Evolutionary conservation across 2,329 filamentous ascomycete species (phyloP), one percentile per base, ranked within the genome.

Genomic region (Pseudonectria foliicola): DNA sequence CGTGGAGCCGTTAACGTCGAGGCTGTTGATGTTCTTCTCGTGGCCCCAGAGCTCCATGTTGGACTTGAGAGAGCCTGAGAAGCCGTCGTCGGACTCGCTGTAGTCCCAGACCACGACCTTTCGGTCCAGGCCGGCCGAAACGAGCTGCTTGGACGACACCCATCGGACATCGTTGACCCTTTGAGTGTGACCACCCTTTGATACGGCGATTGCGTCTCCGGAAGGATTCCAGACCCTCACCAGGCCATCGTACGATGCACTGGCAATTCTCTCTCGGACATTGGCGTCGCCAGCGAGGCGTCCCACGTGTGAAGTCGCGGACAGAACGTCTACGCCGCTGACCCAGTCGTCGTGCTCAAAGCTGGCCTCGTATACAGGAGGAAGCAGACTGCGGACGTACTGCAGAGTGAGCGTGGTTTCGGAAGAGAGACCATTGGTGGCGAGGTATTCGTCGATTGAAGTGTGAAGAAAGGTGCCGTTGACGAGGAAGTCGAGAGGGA

Each of bases 271-370:
- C 31, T 65, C 57, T 13, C 43, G 46, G n/a, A 59, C 42, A 13
- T 34, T 40, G 23, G 28, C 45, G 33, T 49, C 50, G 6, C 49
- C 49, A 50, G 72, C 63, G 30, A 59, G 57, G 31, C 65, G 66
- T 13, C 71, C 78, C 3, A 79, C 75, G 6, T 67, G 63, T 2
- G 84, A 83, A 10, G 72, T 77, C 11, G 63, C 60, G 0, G 87
- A 89, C 15, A 94, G 68, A 4, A 94, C 75, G 59, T 95, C 88
- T 16, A 96, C 79, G 16, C 77, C 76, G 57, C 85, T 86, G 31
- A 98, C 85, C 92, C 92, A 98, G 61, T 96, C 92, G 55, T 98
- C 89, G 60, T 98, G 90, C 66, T 95, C 82, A 59, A 95, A 98
- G 55, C 85, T 92, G 10, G 88, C 83, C 49, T 94, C 80, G 59